Percentiles rank a stretch among this genome's conserved stretches.
These are phyloP conservation scores for Naganishia kalamii DNA, from an alignment of 768 basidiomycete species.

Conservation along the genomic window DNA sequence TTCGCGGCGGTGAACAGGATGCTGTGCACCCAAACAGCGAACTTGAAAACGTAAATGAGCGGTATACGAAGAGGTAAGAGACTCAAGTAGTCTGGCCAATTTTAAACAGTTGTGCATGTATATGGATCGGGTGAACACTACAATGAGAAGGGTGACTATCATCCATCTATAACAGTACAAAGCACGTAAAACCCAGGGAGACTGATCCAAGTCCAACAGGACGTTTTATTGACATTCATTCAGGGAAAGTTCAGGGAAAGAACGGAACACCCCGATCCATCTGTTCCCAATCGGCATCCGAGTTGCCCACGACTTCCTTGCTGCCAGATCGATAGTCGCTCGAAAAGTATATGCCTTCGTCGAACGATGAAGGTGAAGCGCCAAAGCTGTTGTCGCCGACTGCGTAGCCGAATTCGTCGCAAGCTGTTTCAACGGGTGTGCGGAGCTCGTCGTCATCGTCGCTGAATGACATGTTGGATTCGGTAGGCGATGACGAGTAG, in stretches of 20 bases:
- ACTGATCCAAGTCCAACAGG: background rate
- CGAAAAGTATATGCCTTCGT: background rate
- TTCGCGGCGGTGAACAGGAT: too few species aligned
- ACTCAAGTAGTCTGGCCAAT: too few species aligned
- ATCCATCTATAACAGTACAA: too few species aligned
- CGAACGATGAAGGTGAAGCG: background rate
- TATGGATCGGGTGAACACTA: too few species aligned
- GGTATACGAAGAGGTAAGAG: too few species aligned
- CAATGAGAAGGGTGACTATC: too few species aligned
- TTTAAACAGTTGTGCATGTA: too few species aligned
- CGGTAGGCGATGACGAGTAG: background rate
- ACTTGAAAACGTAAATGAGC: too few species aligned
- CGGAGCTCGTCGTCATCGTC: constrained; percentile 1
- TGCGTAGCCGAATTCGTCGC: background rate
- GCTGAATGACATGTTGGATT: background rate
- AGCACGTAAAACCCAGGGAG: too few species aligned
- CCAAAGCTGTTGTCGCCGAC: background rate
- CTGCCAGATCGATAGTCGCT: background rate
- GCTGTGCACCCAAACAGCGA: too few species aligned
- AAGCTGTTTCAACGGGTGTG: background rate
- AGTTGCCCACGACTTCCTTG: background rate
- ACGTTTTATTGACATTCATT: background rate
- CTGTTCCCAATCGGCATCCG: constrained; percentile 1
- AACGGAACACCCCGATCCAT: background rate
- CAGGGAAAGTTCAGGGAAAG: background rate